A percentile compares a stretch with the other conserved stretches of the same genome.
Evolutionary conservation across 495 filamentous ascomycete genomes (phyloP).

Genomic region (Trypethelium eluteriae): DNA sequence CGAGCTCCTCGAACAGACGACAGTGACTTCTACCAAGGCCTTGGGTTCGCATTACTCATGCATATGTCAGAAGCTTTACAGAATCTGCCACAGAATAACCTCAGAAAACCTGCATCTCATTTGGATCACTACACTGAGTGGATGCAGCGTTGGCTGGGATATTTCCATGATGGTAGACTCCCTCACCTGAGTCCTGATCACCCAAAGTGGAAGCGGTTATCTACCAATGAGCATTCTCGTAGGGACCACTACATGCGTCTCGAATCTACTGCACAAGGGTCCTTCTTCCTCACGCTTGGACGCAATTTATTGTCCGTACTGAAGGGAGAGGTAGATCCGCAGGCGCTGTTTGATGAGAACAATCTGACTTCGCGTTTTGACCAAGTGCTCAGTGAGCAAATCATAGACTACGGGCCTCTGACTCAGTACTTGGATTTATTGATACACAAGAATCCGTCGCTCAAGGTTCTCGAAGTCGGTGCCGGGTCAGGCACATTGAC

Average conservation of each 20-base stretch:
- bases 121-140: background rate
- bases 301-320: constrained; percentile 15
- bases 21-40: background rate
- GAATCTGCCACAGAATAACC: background rate
- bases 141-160: background rate
- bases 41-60: background rate
- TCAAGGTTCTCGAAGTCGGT: constrained; percentile 27
- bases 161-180: constrained; percentile 5
- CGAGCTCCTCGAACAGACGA: background rate
- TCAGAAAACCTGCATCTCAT: background rate
- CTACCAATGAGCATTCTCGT: background rate
- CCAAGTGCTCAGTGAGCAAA: constrained; percentile 1
- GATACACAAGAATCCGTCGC: constrained; percentile 20
- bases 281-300: constrained; percentile 13
- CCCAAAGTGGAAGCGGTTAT: constrained; percentile 4
- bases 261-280: background rate
- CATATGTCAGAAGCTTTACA: constrained; percentile 2
- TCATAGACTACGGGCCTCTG: constrained; percentile 5
- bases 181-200: constrained; percentile 4
- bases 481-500: constrained; percentile 24
- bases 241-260: constrained; percentile 7
- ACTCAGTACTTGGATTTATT: background rate
- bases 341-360: constrained; percentile 16
- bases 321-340: constrained; percentile 11
- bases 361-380: constrained; percentile 17